Base-by-base conservation (phyloP, 805 yeast species). In the Tetrapisispora fleetii region DNA sequence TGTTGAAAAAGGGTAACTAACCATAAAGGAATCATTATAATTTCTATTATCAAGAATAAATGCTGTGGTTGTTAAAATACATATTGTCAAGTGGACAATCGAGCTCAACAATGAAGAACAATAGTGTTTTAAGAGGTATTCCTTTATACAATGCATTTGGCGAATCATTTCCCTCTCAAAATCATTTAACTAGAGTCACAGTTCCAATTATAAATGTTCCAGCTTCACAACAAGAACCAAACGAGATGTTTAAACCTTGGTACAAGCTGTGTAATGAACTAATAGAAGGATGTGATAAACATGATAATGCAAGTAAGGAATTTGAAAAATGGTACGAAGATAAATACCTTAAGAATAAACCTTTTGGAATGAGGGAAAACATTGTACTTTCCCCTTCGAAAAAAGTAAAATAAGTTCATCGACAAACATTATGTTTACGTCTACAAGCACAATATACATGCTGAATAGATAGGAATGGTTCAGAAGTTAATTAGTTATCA, bases 241-340 rank as follows among this genome's bases (percentile, higher is more conserved):
- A 48, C 9, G 59, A 60, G 17, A 57, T 58, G 53, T 54, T 64
- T 35, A 50, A 48, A 8, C 60, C 64, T 10, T 64, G 68, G 68
- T 46, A 55, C 18, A 38, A 52, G 3, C 60, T 62, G 45, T 53
- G 60, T 33, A 56, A 57, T 11, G 44, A 52, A 7, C 35, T 55
- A 16, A 43, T 49, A n/a, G 40, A 49, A 17, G 49, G 52, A 7
- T 51, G 57, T 32, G 47, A 56, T 4, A 30, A 18, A 9, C 59
- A 58, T 42, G 55, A 51, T 19, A 43, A 39, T 3, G 33, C 50
- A 11, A 45, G 48, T 3, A 37, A 43, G 18, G 36, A 48, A 17
- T 64, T 62, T 44, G 60, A 62, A 18, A 27, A 50, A 11, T 62
- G 64, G 63, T 64, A 58, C 41, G 39, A 50, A 6, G 50, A 51